Evolutionary conservation across 2,329 filamentous ascomycete genomes (phyloP), one percentile per base, ranked within the genome.

Genomic region (Phaeosphaeriaceae sp.): DNA sequence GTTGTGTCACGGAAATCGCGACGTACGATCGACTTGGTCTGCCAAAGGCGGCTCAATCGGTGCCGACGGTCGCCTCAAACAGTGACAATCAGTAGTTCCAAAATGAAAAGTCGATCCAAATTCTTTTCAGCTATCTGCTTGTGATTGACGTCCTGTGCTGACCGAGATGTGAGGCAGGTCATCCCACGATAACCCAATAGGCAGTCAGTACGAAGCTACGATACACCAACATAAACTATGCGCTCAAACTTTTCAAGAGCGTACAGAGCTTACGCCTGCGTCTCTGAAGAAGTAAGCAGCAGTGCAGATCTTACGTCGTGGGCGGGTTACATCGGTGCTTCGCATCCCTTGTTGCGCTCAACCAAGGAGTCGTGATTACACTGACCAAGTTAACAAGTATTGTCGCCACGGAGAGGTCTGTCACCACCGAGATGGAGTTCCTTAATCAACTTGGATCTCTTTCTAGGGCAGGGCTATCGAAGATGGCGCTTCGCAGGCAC

Each of bases 41-140:
- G 33, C 21, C 19, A 40, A 20, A n/a, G 48, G 48, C 21, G 36
- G 22, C 15, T n/a, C 11, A n/a, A 27, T 27, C 31, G 9, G 36
- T 15, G 20, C 36, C 20, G 17, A 27, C 21, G n/a, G 15, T 22
- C 2, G 7, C 47, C 47, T 13, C 41, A 56, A 45, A 55, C 49
- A 64, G 46, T 53, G 61, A 59, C 61, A 48, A 58, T 40, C 56
- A 48, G 47, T 44, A 60, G 56, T 56, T 59, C 57, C 42, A 47
- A 64, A 61, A 63, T 57, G 47, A 61, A 60, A 58, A 55, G 55
- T 62, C 41, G 48, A 47, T 49, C 56, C 56, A 59, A 24, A 6
- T 9, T 19, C 11, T 10, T 21, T 15, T 15, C 22, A 25, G 9
- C 17, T 2, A 46, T 22, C 21, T 25, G 20, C 11, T 24, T 24